Conservation (phyloP, 2,329 filamentous ascomycete species). For the Aspergillus nomiae region DNA sequence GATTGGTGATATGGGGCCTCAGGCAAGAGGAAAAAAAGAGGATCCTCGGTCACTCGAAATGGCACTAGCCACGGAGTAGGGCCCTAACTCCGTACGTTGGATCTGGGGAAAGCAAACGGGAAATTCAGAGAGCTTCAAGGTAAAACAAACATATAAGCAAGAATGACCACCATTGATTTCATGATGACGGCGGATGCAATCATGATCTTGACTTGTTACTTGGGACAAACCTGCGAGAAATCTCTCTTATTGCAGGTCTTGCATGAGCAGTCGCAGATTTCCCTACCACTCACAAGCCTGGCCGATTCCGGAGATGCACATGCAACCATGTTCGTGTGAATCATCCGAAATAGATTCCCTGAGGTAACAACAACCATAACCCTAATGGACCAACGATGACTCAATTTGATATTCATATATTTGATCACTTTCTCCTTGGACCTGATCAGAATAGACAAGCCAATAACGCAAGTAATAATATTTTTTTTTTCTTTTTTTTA, state of each 20-base stretch:
- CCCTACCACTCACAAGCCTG: neutral
- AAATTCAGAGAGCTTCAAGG: neutral
- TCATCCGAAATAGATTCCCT: neutral
- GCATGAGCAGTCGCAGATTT: neutral
- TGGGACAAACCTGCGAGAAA: neutral
- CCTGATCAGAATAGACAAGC: too few relatives aligned
- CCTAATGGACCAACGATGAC: too few relatives aligned
- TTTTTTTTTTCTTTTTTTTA: too few relatives aligned
- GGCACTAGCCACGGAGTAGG: neutral
- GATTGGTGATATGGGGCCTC: conserved; percentile 8
- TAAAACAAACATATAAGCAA: too few relatives aligned
- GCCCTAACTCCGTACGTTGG: neutral
- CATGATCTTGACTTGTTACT: neutral
- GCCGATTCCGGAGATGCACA: conserved; percentile 3
- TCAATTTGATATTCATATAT: too few relatives aligned
- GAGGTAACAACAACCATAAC: neutral
- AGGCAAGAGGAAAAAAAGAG: neutral
- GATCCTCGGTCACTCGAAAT: neutral
- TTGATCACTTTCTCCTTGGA: too few relatives aligned
- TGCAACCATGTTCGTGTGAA: neutral
- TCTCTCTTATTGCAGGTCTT: neutral
- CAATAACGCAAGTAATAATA: too few relatives aligned
- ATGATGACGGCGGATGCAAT: neutral
- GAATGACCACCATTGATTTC: neutral
- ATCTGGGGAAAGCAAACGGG: neutral